Evolutionary conservation across 2,329 filamentous ascomycete species (phyloP).

Genomic region (Trichoderma guizhouense): DNA sequence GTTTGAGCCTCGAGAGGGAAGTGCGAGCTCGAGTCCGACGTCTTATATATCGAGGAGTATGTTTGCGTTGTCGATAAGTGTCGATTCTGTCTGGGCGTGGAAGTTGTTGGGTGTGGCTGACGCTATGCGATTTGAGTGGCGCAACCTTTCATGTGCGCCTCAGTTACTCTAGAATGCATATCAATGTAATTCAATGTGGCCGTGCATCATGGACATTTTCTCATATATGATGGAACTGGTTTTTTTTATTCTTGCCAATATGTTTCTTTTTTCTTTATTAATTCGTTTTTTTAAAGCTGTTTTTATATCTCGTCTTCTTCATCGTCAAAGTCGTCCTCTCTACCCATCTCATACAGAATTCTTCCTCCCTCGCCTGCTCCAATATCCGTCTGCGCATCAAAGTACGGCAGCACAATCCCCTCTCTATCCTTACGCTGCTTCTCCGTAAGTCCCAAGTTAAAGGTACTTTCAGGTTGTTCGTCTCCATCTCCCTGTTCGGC

Average conservation of each 20-base stretch:
- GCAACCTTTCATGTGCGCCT: not conserved
- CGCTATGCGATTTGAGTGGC: not conserved
- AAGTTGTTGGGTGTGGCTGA: constrained; percentile 4
- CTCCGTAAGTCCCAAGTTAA: constrained; percentile 82
- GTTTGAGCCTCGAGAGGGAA: not conserved
- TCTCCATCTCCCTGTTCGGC: constrained; percentile 38
- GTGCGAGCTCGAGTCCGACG: not conserved
- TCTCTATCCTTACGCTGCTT: constrained; percentile 85
- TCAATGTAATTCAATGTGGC: not conserved
- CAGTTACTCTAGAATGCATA: not conserved
- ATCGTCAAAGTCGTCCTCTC: constrained; percentile 95
- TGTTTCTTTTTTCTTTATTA: not conserved
- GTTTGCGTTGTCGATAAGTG: not conserved
- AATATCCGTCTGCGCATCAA: constrained; percentile 84
- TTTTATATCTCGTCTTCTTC: constrained; percentile 84
- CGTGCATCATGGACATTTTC: not conserved
- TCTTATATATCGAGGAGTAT: not conserved
- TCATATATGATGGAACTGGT: not conserved
- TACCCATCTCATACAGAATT: constrained; percentile 95
- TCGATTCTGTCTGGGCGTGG: not conserved
- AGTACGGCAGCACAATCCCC: constrained; percentile 89
- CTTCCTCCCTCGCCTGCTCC: constrained; percentile 81
- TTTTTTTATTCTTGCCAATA: not conserved
- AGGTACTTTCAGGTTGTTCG: constrained; percentile 68
- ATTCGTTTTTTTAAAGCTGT: not conserved